phyloP scores from a whole-genome alignment of 176 grass and related monocot species.

The Bonia amplexicaulis region DNA sequence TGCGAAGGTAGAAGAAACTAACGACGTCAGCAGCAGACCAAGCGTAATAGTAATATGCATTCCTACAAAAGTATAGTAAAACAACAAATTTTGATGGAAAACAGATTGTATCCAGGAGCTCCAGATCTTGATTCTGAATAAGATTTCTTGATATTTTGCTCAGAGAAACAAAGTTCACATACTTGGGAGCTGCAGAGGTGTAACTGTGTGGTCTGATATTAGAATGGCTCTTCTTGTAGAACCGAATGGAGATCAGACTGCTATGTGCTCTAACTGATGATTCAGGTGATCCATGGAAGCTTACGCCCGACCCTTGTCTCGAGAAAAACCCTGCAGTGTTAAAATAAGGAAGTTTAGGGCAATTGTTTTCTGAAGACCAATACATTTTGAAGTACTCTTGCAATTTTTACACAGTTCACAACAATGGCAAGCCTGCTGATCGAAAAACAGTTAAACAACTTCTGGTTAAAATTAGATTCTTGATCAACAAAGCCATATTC shows the following conservation, averaged over 20 bases:
- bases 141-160: background rate
- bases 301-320: conserved; percentile 24
- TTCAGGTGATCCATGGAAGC: conserved; percentile 79
- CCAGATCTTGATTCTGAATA: background rate
- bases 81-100: background rate
- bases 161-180: background rate
- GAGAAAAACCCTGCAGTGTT: conserved; percentile 60
- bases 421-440: background rate
- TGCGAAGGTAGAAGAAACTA: conserved; percentile 22
- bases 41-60: background rate
- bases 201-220: conserved; percentile 24
- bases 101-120: background rate
- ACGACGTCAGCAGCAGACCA: background rate
- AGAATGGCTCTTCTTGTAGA: conserved; percentile 60
- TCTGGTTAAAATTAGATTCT: background rate
- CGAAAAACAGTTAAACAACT: background rate
- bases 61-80: background rate
- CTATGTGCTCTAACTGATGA: conserved; percentile 40
- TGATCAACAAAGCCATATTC: background rate
- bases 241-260: conserved; percentile 66
- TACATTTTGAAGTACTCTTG: background rate
- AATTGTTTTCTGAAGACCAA: background rate
- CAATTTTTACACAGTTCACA: conserved; percentile 19
- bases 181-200: conserved; percentile 52
- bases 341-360: background rate